Evolutionary conservation across 345 rosid species (phyloP).

Genomic region (Eucalyptus lansdowneana): DNA sequence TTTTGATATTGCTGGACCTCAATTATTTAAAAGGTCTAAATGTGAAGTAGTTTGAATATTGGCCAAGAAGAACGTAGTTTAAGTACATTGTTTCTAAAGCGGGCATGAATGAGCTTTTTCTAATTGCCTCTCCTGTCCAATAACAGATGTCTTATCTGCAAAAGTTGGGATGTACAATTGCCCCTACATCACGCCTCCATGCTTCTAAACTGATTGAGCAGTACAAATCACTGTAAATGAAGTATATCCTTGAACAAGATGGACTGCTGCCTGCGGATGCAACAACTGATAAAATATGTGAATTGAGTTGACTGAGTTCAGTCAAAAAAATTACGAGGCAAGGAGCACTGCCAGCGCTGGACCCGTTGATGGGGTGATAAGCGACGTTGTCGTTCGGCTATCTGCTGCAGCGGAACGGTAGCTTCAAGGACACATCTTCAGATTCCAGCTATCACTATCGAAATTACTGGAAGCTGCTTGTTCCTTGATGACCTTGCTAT

Average conservation of each 20-base stretch:
- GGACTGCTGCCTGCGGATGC: neutral
- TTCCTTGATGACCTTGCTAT: neutral
- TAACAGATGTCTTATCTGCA: slow-evolving; percentile 58
- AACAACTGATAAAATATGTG: neutral
- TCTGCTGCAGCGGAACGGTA: neutral
- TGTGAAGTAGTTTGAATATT: neutral
- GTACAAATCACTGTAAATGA: slow-evolving; percentile 59
- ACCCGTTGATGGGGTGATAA: neutral
- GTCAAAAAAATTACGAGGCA: neutral
- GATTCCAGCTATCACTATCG: neutral
- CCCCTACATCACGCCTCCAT: slow-evolving; percentile 86
- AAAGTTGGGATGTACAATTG: slow-evolving; percentile 70
- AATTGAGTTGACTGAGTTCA: neutral
- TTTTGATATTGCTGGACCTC: neutral
- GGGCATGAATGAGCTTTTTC: neutral
- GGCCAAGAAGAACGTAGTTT: neutral
- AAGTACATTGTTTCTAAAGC: neutral
- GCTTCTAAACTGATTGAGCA: slow-evolving; percentile 85
- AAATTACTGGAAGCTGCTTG: neutral
- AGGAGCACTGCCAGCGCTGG: neutral
- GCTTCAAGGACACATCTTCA: neutral
- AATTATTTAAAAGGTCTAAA: neutral
- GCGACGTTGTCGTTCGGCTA: neutral
- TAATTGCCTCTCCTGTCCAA: neutral
- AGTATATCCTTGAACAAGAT: neutral